Conservation (phyloP, 2,329 filamentous ascomycete species). For the Neonectria magnoliae region DNA sequence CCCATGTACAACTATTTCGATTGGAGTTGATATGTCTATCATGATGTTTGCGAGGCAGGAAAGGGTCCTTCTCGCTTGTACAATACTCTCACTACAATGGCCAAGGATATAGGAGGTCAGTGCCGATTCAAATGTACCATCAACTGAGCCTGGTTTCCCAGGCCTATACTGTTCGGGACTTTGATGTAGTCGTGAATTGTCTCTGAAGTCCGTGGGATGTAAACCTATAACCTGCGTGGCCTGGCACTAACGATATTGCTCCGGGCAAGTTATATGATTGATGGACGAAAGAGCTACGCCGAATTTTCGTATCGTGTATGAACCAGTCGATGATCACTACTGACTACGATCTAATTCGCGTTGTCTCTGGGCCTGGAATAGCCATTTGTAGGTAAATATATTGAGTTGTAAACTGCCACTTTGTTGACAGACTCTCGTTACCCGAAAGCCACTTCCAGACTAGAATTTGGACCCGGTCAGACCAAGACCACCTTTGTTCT, state of each 20-base stretch:
- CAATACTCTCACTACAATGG: background rate
- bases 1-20: constrained; percentile 7
- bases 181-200: background rate
- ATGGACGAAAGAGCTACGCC: background rate
- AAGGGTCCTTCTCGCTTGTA: background rate
- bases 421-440: background rate
- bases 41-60: background rate
- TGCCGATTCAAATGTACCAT: background rate
- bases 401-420: background rate
- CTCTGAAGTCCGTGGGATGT: background rate
- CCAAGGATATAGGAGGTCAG: background rate
- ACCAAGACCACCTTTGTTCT: background rate
- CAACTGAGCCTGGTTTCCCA: background rate
- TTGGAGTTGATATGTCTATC: background rate
- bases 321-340: background rate
- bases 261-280: background rate
- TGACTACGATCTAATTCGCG: background rate
- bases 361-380: background rate
- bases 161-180: no score
- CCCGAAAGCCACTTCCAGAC: background rate
- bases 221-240: background rate
- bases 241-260: background rate
- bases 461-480: background rate
- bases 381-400: background rate
- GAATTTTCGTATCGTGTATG: background rate